phyloP scores from a whole-genome alignment of 2,329 filamentous ascomycete species.

The Claviceps capensis region DNA sequence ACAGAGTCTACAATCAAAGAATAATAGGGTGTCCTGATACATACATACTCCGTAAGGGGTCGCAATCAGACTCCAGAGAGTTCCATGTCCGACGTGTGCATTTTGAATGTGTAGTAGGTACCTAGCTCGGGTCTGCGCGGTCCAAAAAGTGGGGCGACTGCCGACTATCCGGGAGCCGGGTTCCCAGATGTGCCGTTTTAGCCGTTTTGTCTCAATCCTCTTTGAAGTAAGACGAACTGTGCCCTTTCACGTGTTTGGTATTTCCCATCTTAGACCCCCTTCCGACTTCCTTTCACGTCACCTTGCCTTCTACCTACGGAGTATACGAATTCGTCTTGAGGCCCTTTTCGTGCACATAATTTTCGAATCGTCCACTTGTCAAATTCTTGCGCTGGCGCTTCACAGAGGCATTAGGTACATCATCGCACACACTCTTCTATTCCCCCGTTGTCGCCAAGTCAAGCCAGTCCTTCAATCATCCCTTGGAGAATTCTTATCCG shows the following conservation, averaged over 20 bases:
- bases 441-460: background rate
- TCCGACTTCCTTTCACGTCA: background rate
- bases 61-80: no score
- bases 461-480: background rate
- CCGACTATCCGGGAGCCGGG: slow-evolving; percentile 5
- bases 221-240: background rate
- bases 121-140: no score
- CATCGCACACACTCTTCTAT: background rate
- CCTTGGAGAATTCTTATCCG: background rate
- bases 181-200: slow-evolving; percentile 4
- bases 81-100: no score
- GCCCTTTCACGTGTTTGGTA: background rate
- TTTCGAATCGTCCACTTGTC: no score
- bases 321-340: background rate
- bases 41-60: no score
- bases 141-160: slow-evolving; percentile 3
- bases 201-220: slow-evolving; percentile 3
- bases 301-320: background rate
- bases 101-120: no score
- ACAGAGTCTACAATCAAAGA: no score
- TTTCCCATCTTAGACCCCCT: background rate
- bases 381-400: background rate
- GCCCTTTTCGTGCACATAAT: no score
- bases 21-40: no score
- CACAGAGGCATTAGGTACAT: background rate